Base-by-base conservation (phyloP, 495 filamentous ascomycete genomes). In the Aspergillus incahuasiensis region DNA sequence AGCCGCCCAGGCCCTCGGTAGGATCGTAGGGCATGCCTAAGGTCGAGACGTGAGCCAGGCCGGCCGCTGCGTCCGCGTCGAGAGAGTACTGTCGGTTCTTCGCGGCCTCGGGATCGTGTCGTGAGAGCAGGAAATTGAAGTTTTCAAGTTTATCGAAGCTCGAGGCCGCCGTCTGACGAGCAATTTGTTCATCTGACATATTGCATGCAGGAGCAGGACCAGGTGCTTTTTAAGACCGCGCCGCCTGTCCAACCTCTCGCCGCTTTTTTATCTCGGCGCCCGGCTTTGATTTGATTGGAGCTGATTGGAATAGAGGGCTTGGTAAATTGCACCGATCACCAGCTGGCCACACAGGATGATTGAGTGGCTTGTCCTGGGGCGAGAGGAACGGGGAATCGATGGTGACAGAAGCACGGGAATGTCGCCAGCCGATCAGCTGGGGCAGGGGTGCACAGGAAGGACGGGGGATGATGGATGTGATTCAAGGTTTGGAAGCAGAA, bases 1-100 rank as follows among this genome's bases (percentile, higher is more conserved):
- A 57, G 18, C 74, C 74, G 39, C 74, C 74, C 67, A 76, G 69
- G 47, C 74, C 74, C 55, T 78, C 74, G 4, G 74, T 76, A 43
- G 74, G 74, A 53, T 78, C 74, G 57, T 75, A 76, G 52, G 76
- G 68, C 68, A 75, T 74, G 53, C 67, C 72, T 58, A 71, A 55
- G 45, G 69, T 72, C 52, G 63, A 51, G 44, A 70, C 67, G 43
- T 71, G 65, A 54, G 68, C 67, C 63, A 74, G 64, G 57, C 67
- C 68, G 21, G 32, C 32, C 12, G 68, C 48, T 15, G 61, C 60
- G 45, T 77, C 74, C 22, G 71, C 62, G 55, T 76, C 73, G 52
- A 77, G 74, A 1, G 74, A 76, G 50, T 76, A 75, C 22, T 75
- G 74, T 34, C 74, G 69, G 49, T 55, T 57, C 61, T 71, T 74